Evolutionary conservation across 2,329 filamentous ascomycete genomes (phyloP), one percentile per base, ranked within the genome.

Genomic region (Apiospora arundinis): DNA sequence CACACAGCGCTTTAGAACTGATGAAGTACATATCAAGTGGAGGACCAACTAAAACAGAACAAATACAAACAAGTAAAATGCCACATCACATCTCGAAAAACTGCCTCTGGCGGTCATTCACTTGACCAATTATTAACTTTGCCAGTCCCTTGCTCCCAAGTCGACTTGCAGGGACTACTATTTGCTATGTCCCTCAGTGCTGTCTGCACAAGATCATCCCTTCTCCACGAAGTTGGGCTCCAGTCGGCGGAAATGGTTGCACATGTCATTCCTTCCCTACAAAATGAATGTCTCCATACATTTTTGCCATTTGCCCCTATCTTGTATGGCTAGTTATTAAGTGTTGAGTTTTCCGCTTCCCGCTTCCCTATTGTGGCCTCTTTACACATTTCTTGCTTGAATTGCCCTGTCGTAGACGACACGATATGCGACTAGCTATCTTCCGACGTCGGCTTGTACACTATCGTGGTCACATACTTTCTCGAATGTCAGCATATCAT

Each of bases 401-500:
- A n/a, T 28, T 12, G 56, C 25, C 28, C 25, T 23, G 66, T n/a
- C 46, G 16, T 45, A 28, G 69, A 11, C 52, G 8, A 12, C 56
- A 21, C 28, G 18, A 37, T 18, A 37, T 40, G 28, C 66, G n/a
- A 71, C 72, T 75, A 76, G 71, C 80, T 82, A 46, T 88, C 85
- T 74, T 90, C 88, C n/a, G 83, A 86, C 14, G 95, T 94, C 23
- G 94, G 95, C 85, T 98, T 98, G 85, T 98, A 98, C 86, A 98
- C 92, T 80, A 98, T 97, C 2, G 95, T 98, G 4, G 95, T 98
- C 46, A 98, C 93, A 83, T 98, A 98, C 95, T 98, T 77, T 32
- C 70, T 21, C 25, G 2, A 32, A 32, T 40, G 56, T 63, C 32
- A 66, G 44, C 56, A 42, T 72, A 37, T 2, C 18, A 37, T 16